Base-by-base conservation (phyloP, 441 rosid species). In the Gossypium gossypioides region DNA sequence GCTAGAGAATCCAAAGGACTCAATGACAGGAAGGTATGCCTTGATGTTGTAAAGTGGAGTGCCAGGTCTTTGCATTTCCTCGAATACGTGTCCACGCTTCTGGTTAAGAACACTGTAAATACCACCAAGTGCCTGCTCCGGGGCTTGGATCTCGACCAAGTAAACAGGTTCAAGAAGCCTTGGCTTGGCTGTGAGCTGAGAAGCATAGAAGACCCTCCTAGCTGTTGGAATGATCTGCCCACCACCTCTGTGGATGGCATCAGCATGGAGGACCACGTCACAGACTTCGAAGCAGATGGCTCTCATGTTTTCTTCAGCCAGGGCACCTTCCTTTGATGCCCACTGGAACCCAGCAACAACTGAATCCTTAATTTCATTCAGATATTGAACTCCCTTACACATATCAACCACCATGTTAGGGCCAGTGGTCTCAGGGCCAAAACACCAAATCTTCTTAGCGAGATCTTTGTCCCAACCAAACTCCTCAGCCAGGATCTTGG, bases 191-290 rank as follows among this genome's bases (percentile, higher is more conserved):
- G 76, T 73, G 5, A 73, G 62, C 61, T 73, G 75, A 0, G 75
- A 72, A 12, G 75, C 69, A 13, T 72, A 72, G 29, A 72, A 48
- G 0, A 72, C 75, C 54, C 76, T 73, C 70, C 76, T 63, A n/a
- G 76, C 76, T 21, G 76, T 73, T 63, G 76, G 76, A 64, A 73
- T 73, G 40, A 73, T 65, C 71, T 73, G 76, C 16, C 76, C 76
- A 63, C 76, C 76, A 13, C 76, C 76, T 54, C 76, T 73, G 71
- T 73, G 71, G 25, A 73, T 73, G 8, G 76, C 76, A 63, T 64
- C 76, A 21, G 75, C 34, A 34, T 72, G 75, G 48, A 72, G 75
- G 22, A 72, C 75, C n/a, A 72, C 75, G 22, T 72, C 75, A 72
- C 75, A 72, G n/a, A 72, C 61, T 42, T 72, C 75, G 22, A 21